Evolutionary conservation across 768 basidiomycete genomes (phyloP).

Genomic region (Boletus subcaerulescens): DNA sequence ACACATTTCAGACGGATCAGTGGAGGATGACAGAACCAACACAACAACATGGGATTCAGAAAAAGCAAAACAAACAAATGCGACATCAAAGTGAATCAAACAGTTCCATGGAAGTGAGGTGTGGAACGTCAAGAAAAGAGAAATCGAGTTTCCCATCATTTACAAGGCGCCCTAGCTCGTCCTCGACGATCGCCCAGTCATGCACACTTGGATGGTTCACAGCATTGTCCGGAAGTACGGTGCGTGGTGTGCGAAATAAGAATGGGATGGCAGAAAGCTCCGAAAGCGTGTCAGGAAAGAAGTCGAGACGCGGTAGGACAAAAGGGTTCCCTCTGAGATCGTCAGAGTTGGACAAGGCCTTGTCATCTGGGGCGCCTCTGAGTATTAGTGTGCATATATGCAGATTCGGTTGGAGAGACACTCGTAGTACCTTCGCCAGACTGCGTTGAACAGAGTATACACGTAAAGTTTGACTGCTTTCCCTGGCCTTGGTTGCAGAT

Average conservation of each 20-base stretch:
- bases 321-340: neutral
- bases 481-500: conserved; percentile 20
- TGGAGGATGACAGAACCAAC: neutral
- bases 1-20: neutral
- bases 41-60: neutral
- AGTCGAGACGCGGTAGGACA: conserved; percentile 9
- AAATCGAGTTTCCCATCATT: conserved; percentile 24
- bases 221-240: neutral
- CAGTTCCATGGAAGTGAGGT: conserved; percentile 14
- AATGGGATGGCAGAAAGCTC: conserved; percentile 33
- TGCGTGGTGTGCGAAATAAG: conserved; percentile 23
- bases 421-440: conserved; percentile 20
- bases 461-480: conserved; percentile 13
- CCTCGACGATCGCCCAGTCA: conserved; percentile 20
- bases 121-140: conserved; percentile 24
- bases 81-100: conserved; percentile 3
- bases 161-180: conserved; percentile 19
- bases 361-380: conserved; percentile 4
- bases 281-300: conserved; percentile 9
- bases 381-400: conserved; percentile 20
- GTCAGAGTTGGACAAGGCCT: neutral
- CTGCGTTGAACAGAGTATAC: conserved; percentile 19
- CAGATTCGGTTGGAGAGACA: neutral
- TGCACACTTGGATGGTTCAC: neutral
- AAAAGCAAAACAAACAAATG: neutral